Evolutionary conservation across 768 basidiomycete genomes (phyloP), one percentile per base, ranked within the genome.

Genomic region (Stropharia rugosoannulata): DNA sequence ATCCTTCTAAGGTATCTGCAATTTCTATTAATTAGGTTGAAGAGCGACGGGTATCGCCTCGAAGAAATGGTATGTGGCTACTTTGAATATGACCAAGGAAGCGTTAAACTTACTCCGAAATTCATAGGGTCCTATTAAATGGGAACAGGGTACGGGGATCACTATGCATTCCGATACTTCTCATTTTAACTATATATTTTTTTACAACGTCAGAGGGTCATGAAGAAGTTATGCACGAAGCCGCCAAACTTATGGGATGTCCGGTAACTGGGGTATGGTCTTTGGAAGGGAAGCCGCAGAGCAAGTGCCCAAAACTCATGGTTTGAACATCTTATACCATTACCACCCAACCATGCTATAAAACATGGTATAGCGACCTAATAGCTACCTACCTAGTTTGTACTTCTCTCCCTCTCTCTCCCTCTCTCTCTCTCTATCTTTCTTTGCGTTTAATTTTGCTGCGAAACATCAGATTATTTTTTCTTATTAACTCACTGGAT

Each of bases 231-330:
- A 70, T 79, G 63, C 54, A 62, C 5, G 72, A 70, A 59, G 79
- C 80, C 22, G 74, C 64, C n/a, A 65, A 70, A 47, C 57, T 80
- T 10, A 71, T 71, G 46, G 78, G 77, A 12, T 78, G 76, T 59
- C 78, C 79, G 8, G 64, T 80, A 5, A 61, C 63, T 22, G 72
- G 71, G 4, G 66, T 69, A 4, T 76, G 66, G 66, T 62, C 62
- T 10, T 45, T 61, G 35, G 62, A 64, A 41, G 58, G 58, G 35
- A 22, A 22, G 4, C 22, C 22, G 22, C 22, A 22, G 22, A 22
- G 22, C 22, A 22, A 22, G 22, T 22, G 22, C 22, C 22, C 22
- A 22, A 22, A 22, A 22, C 4, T 22, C 2, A 22, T 22, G 22
- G 22, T 22, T 22, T 22, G 4, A 22, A 4, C 22, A 22, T 22